phyloP scores from a whole-genome alignment of 1,139 yeast species.

The Suhomyces panamericanus region DNA sequence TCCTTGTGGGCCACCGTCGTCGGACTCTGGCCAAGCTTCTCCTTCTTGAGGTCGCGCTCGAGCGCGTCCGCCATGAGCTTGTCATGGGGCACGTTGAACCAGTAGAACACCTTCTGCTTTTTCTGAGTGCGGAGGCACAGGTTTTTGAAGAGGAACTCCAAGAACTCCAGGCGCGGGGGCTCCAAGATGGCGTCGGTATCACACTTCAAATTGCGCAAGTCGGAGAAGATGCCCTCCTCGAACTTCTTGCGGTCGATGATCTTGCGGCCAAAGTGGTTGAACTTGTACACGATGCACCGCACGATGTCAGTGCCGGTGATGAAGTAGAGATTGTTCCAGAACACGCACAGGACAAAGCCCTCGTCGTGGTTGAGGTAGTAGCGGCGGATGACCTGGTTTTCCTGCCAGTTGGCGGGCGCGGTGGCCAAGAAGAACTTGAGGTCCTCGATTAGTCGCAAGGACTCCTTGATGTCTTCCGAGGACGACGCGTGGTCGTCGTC shows the following conservation, averaged over 20 bases:
- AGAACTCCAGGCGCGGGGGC: conserved; percentile 81
- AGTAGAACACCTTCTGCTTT: conserved; percentile 93
- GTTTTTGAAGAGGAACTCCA: conserved; percentile 81
- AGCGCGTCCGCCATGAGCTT: conserved; percentile 90
- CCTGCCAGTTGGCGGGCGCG: conserved; percentile 95
- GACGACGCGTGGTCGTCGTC: conserved; percentile 8
- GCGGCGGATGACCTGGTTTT: conserved; percentile 81
- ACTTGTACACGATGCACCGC: conserved; percentile 83
- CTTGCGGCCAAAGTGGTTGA: conserved; percentile 86
- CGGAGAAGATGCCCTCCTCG: conserved; percentile 95
- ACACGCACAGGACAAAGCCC: conserved; percentile 87
- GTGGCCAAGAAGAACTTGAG: conserved; percentile 82
- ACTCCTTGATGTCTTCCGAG: conserved; percentile 42
- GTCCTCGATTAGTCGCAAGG: conserved; percentile 68
- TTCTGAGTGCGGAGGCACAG: conserved; percentile 91
- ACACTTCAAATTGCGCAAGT: conserved; percentile 80
- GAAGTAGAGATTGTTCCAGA: conserved; percentile 87
- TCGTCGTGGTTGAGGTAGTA: conserved; percentile 86
- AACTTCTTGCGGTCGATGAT: conserved; percentile 87
- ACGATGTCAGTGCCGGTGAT: conserved; percentile 97
- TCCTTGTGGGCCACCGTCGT: conserved; percentile 62
- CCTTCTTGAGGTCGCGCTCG: conserved; percentile 88
- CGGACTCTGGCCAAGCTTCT: conserved; percentile 53
- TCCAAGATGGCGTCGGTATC: conserved; percentile 88
- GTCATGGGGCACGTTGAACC: conserved; percentile 97